Evolutionary conservation across 2,329 filamentous ascomycete genomes (phyloP).

Genomic region (Aspergillus unguis): DNA sequence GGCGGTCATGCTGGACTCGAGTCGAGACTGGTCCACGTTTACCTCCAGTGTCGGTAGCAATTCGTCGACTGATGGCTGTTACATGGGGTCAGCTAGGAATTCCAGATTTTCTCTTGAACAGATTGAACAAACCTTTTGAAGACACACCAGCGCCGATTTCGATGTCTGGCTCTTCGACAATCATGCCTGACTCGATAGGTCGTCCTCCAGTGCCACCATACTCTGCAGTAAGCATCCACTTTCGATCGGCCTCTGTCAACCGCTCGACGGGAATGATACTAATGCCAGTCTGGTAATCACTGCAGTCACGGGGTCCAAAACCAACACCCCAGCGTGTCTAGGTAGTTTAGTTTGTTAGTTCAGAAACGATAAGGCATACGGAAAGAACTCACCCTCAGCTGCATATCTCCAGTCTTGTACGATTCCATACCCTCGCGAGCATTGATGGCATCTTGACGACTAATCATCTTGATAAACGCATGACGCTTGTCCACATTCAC

Average conservation of each 20-base stretch:
- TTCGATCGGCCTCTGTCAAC: constrained; percentile 91
- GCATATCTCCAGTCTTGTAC: constrained; percentile 66
- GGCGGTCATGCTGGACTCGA: constrained; percentile 34
- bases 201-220: constrained; percentile 88
- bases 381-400: constrained; percentile 61
- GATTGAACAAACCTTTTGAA: constrained; percentile 64
- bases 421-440: constrained; percentile 89
- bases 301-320: constrained; percentile 94
- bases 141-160: constrained; percentile 97
- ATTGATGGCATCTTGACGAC: constrained; percentile 73
- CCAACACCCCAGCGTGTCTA: constrained; percentile 96
- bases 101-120: background rate
- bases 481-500: constrained; percentile 98
- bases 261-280: constrained; percentile 90
- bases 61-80: constrained; percentile 50
- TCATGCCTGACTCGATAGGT: constrained; percentile 74
- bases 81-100: constrained; percentile 10
- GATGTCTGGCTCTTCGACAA: constrained; percentile 96
- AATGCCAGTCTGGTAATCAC: constrained; percentile 87
- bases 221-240: constrained; percentile 94
- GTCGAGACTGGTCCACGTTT: constrained; percentile 49
- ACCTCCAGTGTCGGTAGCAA: constrained; percentile 50
- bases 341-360: constrained; percentile 26
- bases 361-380: background rate
- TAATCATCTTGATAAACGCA: constrained; percentile 98